Percentiles rank a stretch among this genome's conserved stretches.
Conservation (phyloP, 495 filamentous ascomycete genomes). For the Tetracladium marchalianum region DNA sequence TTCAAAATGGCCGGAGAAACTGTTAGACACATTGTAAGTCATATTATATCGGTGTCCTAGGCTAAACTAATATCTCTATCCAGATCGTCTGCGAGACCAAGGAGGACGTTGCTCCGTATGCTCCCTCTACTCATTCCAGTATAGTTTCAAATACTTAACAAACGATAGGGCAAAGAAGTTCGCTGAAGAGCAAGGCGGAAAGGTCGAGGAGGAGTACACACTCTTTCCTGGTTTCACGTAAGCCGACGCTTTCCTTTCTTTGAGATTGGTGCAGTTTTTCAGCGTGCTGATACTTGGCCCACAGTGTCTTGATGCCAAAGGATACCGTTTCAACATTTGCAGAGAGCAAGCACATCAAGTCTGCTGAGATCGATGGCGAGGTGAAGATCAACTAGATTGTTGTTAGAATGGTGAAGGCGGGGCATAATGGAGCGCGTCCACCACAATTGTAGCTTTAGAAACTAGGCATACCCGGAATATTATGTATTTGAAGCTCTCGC, state of each 20-base stretch:
- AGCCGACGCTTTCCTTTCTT: constrained; percentile 19
- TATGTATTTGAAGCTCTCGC: background rate
- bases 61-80: background rate
- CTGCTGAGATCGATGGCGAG: constrained; percentile 61
- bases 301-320: constrained; percentile 64
- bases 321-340: constrained; percentile 52
- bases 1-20: background rate
- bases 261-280: background rate
- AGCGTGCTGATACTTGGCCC: background rate
- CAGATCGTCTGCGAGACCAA: background rate
- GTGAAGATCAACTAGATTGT: constrained; percentile 57
- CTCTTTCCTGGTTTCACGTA: constrained; percentile 91
- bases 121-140: constrained; percentile 1
- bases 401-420: background rate
- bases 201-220: constrained; percentile 71
- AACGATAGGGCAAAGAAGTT: constrained; percentile 62
- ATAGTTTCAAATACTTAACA: too few relatives aligned
- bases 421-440: too few relatives aligned
- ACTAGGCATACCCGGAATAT: background rate
- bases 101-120: constrained; percentile 10
- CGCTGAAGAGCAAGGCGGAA: constrained; percentile 60
- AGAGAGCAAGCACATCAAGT: constrained; percentile 55
- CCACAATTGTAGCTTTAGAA: background rate
- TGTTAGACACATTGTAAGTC: constrained; percentile 8
- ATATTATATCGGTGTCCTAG: background rate